Evolutionary conservation across 148 eudicot species (phyloP), one percentile per base, ranked within the genome.

Genomic region (Nepenthes mirabilis): DNA sequence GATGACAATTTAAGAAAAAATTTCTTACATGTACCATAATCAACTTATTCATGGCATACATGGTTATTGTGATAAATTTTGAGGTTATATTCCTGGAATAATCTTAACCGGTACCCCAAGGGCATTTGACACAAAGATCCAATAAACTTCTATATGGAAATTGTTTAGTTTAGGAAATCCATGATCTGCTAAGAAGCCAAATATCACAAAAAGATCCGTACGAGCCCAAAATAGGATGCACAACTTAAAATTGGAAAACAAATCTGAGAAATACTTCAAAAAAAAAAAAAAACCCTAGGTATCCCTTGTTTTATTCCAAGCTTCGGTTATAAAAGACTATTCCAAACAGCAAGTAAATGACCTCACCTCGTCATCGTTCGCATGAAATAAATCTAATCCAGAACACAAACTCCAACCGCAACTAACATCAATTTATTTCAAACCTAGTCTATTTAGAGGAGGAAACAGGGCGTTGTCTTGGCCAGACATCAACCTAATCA

Each of bases 401-500:
- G 43, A 11, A 40, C 52, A 43, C 9, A 45, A 9, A 36, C 62
- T 40, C 62, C 37, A 9, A 37, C 11, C 47, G n/a, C 33, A 58
- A 14, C 51, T 23, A 43, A 45, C 51, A 59, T 32, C 49, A 45
- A 59, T 14, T 59, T 13, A 47, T 9, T 43, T 59, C 62, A 59
- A 59, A 59, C 43, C 62, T 0, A 36, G 37, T 43, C 37, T 40
- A 40, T 40, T 40, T 4, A 8, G 23, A 23, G 23, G 23, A 23
- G 23, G 23, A 23, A 23, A 23, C 23, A 23, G 23, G 23, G 23
- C 23, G 23, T 23, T 23, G 23, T 23, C 23, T 23, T 23, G 45
- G 6, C 45, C 45, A 40, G 8, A 40, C 4, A 40, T 40, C 45
- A 40, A 3, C 45, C 45, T 40, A 40, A 40, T 40, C 8, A 40